Evolutionary conservation across 2,329 filamentous ascomycete species (phyloP), one percentile per base, ranked within the genome.

Genomic region (Trichoderma arundinaceum): DNA sequence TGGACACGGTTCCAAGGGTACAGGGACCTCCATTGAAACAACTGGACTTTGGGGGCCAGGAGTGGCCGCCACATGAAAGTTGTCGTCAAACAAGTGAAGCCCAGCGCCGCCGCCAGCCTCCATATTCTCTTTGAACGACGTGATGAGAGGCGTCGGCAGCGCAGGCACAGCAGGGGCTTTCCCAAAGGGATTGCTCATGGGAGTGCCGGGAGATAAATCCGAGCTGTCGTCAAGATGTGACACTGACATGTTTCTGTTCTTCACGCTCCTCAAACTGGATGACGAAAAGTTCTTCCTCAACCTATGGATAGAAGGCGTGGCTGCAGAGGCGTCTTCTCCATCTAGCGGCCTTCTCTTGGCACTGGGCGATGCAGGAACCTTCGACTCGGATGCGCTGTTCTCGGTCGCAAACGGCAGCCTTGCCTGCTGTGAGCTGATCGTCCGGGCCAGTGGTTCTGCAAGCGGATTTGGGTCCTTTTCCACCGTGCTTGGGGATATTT

Each of bases 1-100:
- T 1, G 95, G 95, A 75, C 96, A 99, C 3, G 95, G 91, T 74
- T 99, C 95, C 5, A 99, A 84, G 0, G 92, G 87, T 22, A 90
- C 84, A 12, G 94, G 94, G 1, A 88, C 86, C 69, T 92, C 88
- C 0, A 81, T 73, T 12, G 83, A 81, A n/a, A 84, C 76, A n/a
- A 85, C 76, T 3, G 84, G 81, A 65, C 90, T 89, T 2, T 89
- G 87, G n/a, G 87, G 88, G 2, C 88, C 88, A 0, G 90, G 85
- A 38, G 79, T 83, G 33, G 80, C 82, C 2, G 84, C 87, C 6
- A 89, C 88, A 74, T 94, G 91, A 49, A 96, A 91, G 68, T 92
- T 87, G 70, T 86, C 92, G 68, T 97, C 92, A 72, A 98, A 96
- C 1, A 98, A 82, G 73, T 92, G 89, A 65, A 94, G 81, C 6